These are phyloP conservation scores for Paraconiothyrium sp. DNA, from an alignment of 2,329 filamentous ascomycete species.

Conservation along the genomic window DNA sequence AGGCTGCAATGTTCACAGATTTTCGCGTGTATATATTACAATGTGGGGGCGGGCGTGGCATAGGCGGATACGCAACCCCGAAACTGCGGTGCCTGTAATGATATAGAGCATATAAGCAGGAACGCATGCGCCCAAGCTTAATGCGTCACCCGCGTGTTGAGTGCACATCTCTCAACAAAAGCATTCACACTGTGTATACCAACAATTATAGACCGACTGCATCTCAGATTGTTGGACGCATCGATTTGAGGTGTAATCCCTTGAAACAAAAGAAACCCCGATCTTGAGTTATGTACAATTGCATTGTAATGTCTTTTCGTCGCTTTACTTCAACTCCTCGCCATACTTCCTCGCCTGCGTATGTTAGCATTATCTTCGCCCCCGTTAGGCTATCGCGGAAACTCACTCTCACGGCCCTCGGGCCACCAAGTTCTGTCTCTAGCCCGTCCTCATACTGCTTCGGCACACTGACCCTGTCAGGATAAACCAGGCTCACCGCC, in stretches of 20 bases:
- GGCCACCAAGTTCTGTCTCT: constrained; percentile 59
- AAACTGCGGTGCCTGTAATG: no score
- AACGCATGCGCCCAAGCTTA: no score
- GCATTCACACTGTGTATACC: no score
- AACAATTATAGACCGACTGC: no score
- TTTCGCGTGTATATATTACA: no score
- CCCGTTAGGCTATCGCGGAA: background rate
- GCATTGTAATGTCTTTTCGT: background rate
- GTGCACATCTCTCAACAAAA: no score
- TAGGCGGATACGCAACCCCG: no score
- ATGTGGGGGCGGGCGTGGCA: no score
- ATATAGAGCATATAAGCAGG: no score
- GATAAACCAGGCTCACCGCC: constrained; percentile 53
- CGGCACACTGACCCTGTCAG: constrained; percentile 57
- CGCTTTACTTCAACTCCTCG: constrained; percentile 24
- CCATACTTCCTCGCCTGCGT: constrained; percentile 28
- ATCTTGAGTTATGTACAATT: constrained; percentile 16
- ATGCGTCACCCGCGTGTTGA: no score
- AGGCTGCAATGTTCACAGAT: no score
- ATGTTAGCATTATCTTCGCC: constrained; percentile 7
- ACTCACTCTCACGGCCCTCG: constrained; percentile 53
- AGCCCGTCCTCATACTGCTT: constrained; percentile 59
- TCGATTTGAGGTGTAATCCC: background rate
- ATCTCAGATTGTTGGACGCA: background rate
- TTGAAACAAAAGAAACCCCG: constrained; percentile 13